Evolutionary conservation across 2,329 filamentous ascomycete species (phyloP).

Genomic region (Hyphodiscus sp.): DNA sequence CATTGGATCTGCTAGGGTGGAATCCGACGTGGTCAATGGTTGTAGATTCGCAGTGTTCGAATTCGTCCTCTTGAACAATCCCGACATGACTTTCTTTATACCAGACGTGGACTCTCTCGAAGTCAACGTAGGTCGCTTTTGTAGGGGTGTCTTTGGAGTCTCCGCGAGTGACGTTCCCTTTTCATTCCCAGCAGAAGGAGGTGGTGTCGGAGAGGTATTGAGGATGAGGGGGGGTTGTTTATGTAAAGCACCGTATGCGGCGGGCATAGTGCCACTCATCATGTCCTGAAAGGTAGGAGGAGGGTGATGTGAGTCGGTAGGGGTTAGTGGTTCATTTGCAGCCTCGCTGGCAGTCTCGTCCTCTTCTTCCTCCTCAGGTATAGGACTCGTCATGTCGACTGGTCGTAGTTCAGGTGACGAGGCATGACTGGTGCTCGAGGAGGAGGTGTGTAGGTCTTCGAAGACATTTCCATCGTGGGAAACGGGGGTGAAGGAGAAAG

Average conservation of each 20-base stretch:
- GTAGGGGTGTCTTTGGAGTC: constrained; percentile 3
- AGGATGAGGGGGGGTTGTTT: constrained; percentile 14
- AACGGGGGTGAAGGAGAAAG: neutral
- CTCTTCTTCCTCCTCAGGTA: constrained; percentile 46
- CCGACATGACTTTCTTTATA: constrained; percentile 16
- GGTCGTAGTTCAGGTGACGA: constrained; percentile 29
- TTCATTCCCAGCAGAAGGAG: constrained; percentile 4
- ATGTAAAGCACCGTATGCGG: neutral
- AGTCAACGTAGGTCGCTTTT: constrained; percentile 7
- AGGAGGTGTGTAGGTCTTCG: neutral
- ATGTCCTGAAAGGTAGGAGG: constrained; percentile 45
- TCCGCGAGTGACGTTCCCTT: neutral
- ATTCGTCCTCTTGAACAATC: constrained; percentile 18
- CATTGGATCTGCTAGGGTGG: constrained; percentile 12
- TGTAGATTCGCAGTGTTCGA: constrained; percentile 6
- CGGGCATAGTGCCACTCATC: constrained; percentile 4
- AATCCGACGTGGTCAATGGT: constrained; percentile 3
- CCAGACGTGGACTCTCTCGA: constrained; percentile 1
- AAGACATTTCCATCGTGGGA: neutral
- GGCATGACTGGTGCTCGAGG: constrained; percentile 1
- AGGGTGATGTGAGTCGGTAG: constrained; percentile 51
- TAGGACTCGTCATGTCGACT: constrained; percentile 45
- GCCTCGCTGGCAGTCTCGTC: constrained; percentile 53
- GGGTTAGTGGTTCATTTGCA: constrained; percentile 54
- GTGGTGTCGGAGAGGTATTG: constrained; percentile 19